Base-by-base conservation (phyloP, 441 rosid genomes). In the Erysimum pusillum region DNA sequence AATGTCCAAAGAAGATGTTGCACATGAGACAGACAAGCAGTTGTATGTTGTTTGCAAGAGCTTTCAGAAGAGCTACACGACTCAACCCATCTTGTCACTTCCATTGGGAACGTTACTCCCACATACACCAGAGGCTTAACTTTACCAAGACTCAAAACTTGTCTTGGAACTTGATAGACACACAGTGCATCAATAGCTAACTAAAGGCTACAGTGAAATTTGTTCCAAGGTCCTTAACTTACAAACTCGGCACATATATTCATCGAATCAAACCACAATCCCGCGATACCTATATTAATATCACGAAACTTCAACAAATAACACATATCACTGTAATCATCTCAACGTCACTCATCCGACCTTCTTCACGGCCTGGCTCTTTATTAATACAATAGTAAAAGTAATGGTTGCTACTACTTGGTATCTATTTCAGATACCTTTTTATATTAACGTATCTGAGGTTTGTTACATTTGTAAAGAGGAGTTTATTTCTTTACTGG, bases 401-500 rank as follows among this genome's bases (percentile, higher is more conserved):
- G 31, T 42, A 54, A 42, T 9, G 14, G 13, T 46, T 25, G 51
- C 41, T 42, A 54, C 39, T 15, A 22, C 34, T 22, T 25, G 2
- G 44, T 74, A 64, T 64, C 56, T 54, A 20, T 10, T 75, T 36
- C 20, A 66, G 67, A 67, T 67, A 67, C 44, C n/a, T n/a, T n/a
- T 62, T 36, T 48, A 64, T 14, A 53, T 44, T 1, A 58, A 13
- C 14, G 9, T 49, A 46, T 15, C 31, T 46, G 12, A 0, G 25
- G 38, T 45, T 64, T n/a, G 45, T 64, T 64, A 44, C 71, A 57
- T 56, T 35, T 22, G 66, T 56, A 58, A 36, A 31, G 59, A 20
- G 51, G 18, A 14, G 14, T 7, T 36, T 44, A 28, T 4, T 53
- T 10, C 32, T 13, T 59, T 74, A 80, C 80, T 80, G 83, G 20